These are phyloP conservation scores for Alternaria sp. DNA, from an alignment of 2,329 filamentous ascomycete genomes.

Conservation along the genomic window DNA sequence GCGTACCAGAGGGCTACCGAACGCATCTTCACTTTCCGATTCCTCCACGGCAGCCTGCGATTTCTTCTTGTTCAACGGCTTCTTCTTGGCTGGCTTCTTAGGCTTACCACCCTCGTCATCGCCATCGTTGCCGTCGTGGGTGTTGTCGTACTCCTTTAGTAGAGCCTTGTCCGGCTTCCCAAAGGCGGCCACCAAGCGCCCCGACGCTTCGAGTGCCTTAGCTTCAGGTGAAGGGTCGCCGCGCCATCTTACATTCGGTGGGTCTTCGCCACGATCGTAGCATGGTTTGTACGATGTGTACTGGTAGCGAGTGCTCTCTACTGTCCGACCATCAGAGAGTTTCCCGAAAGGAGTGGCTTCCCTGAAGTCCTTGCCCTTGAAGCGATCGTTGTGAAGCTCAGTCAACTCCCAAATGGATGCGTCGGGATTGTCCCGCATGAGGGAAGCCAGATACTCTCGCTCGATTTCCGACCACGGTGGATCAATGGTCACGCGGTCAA, in stretches of 20 bases:
- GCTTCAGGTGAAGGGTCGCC: slow-evolving; percentile 10
- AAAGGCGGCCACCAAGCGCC: slow-evolving; percentile 6
- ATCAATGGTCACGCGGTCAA: slow-evolving; percentile 29
- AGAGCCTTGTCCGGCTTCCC: slow-evolving; percentile 4
- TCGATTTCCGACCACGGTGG: slow-evolving; percentile 23
- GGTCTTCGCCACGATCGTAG: slow-evolving; percentile 28
- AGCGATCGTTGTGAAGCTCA: slow-evolving; percentile 32
- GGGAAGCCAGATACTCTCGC: slow-evolving; percentile 23
- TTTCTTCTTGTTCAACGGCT: not conserved
- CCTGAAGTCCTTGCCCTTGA: slow-evolving; percentile 20
- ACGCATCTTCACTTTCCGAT: not conserved
- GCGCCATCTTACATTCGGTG: slow-evolving; percentile 9
- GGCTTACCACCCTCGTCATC: not conserved
- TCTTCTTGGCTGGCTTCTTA: not conserved
- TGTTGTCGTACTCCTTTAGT: slow-evolving; percentile 5
- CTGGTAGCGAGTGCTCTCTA: slow-evolving; percentile 36
- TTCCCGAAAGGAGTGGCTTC: slow-evolving; percentile 11
- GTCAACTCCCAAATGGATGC: slow-evolving; percentile 35
- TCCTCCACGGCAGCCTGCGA: not conserved
- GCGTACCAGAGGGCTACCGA: not conserved
- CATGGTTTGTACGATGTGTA: slow-evolving; percentile 29
- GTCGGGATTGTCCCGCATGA: slow-evolving; percentile 20
- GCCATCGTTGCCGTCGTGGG: not conserved
- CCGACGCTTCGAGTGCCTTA: not conserved
- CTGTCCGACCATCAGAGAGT: slow-evolving; percentile 28